Conservation (phyloP, 208 protist genomes). For the Wallacemonas collosoma region DNA sequence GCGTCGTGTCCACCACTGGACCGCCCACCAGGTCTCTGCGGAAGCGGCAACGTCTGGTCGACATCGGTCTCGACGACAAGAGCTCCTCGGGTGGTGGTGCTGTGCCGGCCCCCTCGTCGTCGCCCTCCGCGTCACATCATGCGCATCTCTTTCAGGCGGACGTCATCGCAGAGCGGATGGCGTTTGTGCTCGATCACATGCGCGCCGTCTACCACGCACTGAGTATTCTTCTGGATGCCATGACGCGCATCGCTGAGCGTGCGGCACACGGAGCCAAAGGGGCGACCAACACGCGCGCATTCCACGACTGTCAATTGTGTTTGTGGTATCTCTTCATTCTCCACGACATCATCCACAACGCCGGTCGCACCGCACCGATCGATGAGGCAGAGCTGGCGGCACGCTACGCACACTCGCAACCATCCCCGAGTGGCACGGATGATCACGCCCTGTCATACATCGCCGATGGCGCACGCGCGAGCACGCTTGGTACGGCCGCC, state of each 20-base stretch:
- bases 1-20: background rate
- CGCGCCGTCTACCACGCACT: slow-evolving; percentile 52
- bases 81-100: background rate
- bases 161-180: slow-evolving; percentile 59
- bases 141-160: slow-evolving; percentile 24
- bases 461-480: background rate
- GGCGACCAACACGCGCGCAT: slow-evolving; percentile 13
- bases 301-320: slow-evolving; percentile 21
- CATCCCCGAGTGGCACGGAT: background rate
- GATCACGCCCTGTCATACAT: background rate
- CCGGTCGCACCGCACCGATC: background rate
- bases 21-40: background rate
- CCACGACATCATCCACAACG: slow-evolving; percentile 54
- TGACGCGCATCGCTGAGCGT: slow-evolving; percentile 54
- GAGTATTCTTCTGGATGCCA: slow-evolving; percentile 71
- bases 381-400: background rate
- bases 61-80: background rate
- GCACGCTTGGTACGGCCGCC: too few relatives aligned
- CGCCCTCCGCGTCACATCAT: background rate
- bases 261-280: background rate
- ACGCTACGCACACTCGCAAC: background rate
- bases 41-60: background rate
- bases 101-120: background rate
- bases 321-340: slow-evolving; percentile 56
- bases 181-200: slow-evolving; percentile 74